phyloP scores from a whole-genome alignment of 1,284 basidiomycete genomes.

The Nidula niveotomentosa region DNA sequence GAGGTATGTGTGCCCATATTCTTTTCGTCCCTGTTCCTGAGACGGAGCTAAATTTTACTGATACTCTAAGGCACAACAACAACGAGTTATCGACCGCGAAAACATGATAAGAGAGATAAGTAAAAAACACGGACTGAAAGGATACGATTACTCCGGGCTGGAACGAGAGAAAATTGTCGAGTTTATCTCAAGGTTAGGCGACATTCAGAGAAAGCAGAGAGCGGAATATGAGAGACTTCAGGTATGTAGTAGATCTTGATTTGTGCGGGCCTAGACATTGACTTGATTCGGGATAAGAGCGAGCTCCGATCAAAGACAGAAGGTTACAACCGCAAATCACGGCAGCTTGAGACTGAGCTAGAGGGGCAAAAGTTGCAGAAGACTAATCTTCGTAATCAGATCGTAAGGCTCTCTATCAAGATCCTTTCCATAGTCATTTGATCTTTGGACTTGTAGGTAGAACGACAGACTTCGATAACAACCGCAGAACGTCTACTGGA shows the following conservation, averaged over 20 bases:
- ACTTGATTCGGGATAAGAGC: conserved; percentile 26
- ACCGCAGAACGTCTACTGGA: conserved; percentile 57
- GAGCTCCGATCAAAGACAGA: conserved; percentile 54
- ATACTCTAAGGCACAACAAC: conserved; percentile 66
- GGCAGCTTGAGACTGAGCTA: conserved; percentile 51
- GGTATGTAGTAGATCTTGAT: conserved; percentile 31
- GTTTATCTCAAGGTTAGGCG: conserved; percentile 63
- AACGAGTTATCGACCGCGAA: conserved; percentile 76
- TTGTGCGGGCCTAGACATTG: conserved; percentile 1
- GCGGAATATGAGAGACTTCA: conserved; percentile 60
- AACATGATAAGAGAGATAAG: conserved; percentile 71
- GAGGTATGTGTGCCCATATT: conserved; percentile 40
- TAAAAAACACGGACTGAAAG: conserved; percentile 70
- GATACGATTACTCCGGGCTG: conserved; percentile 68
- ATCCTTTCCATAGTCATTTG: conserved; percentile 5
- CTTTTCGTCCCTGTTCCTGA: neutral
- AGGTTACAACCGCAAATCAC: conserved; percentile 58
- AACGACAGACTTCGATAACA: conserved; percentile 52
- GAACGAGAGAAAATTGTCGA: conserved; percentile 68
- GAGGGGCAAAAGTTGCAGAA: conserved; percentile 53
- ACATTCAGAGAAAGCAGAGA: conserved; percentile 57
- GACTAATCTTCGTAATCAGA: conserved; percentile 54
- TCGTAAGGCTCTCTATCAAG: conserved; percentile 41
- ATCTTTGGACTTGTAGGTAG: conserved; percentile 31
- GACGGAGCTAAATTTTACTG: neutral